phyloP scores from a whole-genome alignment of 2,329 filamentous ascomycete species.

The Ceratocystis papillata region DNA sequence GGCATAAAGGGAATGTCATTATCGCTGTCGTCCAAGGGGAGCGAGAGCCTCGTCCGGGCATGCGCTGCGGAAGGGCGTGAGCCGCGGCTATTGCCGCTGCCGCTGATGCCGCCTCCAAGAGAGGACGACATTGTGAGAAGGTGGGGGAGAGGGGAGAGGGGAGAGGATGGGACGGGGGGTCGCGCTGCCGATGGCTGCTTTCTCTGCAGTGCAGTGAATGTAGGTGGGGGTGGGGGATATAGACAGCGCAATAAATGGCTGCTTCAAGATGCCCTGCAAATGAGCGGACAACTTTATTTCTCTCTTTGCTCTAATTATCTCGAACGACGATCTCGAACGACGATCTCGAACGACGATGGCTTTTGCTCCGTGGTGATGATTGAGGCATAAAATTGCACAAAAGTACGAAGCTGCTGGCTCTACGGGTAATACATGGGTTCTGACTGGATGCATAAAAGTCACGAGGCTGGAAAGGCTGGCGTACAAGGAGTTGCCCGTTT shows the following conservation, averaged over 20 bases:
- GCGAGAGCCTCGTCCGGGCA: conserved; percentile 18
- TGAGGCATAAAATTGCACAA: conserved; percentile 6
- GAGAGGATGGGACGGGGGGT: not conserved
- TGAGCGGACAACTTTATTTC: not conserved
- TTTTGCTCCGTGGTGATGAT: not conserved
- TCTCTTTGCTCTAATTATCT: not conserved
- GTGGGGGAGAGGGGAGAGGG: not conserved
- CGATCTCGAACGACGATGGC: not conserved
- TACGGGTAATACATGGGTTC: conserved; percentile 8
- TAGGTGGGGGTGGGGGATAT: not conserved
- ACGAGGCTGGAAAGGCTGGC: conserved; percentile 8
- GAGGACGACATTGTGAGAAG: conserved; percentile 16
- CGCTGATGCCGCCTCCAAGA: conserved; percentile 16
- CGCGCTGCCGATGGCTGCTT: not conserved
- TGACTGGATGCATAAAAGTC: conserved; percentile 13
- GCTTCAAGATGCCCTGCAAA: not conserved
- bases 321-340: not conserved
- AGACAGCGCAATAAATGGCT: not conserved
- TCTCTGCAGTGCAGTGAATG: not conserved
- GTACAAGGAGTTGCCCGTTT: not conserved
- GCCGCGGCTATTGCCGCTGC: conserved; percentile 16
- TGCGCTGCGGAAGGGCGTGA: conserved; percentile 21
- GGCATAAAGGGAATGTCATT: conserved; percentile 19
- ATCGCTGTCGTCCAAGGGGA: conserved; percentile 23
- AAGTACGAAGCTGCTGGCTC: not conserved